phyloP scores from a whole-genome alignment of 1,139 yeast genomes.

The Saccharomyces hybrid region DNA sequence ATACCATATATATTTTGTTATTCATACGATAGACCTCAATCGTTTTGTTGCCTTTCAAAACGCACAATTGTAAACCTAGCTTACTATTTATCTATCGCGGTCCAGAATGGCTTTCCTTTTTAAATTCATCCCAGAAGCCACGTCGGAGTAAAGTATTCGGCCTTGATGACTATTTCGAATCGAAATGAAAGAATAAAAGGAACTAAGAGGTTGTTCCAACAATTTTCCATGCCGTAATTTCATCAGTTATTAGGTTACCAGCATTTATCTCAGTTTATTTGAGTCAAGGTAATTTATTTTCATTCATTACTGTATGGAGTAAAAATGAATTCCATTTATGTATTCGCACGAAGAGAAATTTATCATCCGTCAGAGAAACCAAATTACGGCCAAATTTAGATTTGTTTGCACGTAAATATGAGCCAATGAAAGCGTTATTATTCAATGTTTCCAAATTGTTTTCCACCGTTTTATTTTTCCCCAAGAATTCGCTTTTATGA shows the following conservation, averaged over 20 bases:
- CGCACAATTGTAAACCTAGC: neutral
- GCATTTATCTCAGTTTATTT: too few relatives aligned
- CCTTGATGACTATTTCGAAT: neutral
- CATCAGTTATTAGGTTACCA: too few relatives aligned
- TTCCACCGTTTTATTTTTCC: conserved; percentile 26
- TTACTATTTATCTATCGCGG: neutral
- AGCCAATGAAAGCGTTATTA: conserved; percentile 19
- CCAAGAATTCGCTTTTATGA: conserved; percentile 25
- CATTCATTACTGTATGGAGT: conserved; percentile 19
- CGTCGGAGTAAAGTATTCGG: neutral
- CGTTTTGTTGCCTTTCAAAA: neutral
- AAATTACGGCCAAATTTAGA: conserved; percentile 48
- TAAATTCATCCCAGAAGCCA: neutral
- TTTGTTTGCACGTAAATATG: conserved; percentile 41
- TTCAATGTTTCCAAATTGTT: conserved; percentile 44
- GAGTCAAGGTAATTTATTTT: neutral
- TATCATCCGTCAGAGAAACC: conserved; percentile 53
- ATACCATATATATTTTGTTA: neutral
- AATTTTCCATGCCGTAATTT: neutral
- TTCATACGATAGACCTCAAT: neutral
- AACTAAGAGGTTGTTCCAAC: neutral
- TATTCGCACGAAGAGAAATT: conserved; percentile 49
- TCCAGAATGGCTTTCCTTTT: neutral
- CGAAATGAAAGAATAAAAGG: neutral
- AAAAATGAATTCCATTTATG: conserved; percentile 62